A percentile compares a stretch with the other conserved stretches of the same genome.
These are phyloP conservation scores for Purshia tridentata DNA, from an alignment of 306 rosid species.

Conservation along the genomic window DNA sequence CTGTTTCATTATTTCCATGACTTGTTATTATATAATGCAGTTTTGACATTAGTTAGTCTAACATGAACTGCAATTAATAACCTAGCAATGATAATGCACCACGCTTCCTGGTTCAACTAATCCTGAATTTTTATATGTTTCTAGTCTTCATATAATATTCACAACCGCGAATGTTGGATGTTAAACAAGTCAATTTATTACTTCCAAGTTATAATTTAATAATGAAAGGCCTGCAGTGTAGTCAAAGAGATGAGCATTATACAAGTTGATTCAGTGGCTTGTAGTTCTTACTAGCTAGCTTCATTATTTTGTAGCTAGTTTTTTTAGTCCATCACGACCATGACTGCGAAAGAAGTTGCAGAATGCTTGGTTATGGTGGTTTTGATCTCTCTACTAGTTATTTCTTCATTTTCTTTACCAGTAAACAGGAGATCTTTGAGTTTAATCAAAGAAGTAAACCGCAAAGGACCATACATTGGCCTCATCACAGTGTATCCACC, in stretches of 20 bases:
- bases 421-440: constrained; percentile 8
- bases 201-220: background rate
- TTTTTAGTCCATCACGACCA: background rate
- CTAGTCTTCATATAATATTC: too few species aligned
- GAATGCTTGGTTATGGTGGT: constrained; percentile 11
- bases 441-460: constrained; percentile 27
- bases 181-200: too few species aligned
- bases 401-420: constrained; percentile 22
- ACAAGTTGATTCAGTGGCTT: background rate
- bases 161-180: too few species aligned
- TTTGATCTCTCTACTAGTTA: background rate
- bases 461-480: constrained; percentile 40
- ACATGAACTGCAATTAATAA: too few species aligned
- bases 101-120: too few species aligned
- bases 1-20: too few species aligned
- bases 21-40: too few species aligned
- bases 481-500: constrained; percentile 39
- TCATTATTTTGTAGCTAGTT: background rate
- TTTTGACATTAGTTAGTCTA: too few species aligned
- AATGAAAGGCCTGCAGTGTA: background rate
- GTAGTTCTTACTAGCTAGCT: background rate
- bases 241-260: background rate
- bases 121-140: too few species aligned
- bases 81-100: too few species aligned
- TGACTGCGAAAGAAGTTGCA: constrained; percentile 4